A percentile compares a stretch with the other conserved stretches of the same genome.
Conservation (phyloP, 495 filamentous ascomycete genomes). For the Xylaria cubensis region DNA sequence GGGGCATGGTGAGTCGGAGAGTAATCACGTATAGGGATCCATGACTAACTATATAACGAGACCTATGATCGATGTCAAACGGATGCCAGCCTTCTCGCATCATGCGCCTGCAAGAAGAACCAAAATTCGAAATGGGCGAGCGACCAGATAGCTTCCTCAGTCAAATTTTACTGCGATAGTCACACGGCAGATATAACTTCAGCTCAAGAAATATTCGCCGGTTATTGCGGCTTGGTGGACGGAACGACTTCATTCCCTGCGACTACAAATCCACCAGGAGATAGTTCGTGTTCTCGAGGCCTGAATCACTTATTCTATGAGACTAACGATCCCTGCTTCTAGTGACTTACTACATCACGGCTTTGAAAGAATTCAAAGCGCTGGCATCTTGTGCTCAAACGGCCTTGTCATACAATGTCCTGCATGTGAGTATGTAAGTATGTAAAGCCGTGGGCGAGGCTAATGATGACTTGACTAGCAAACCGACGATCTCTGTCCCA, state of each 20-base stretch:
- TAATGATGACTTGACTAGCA: slow-evolving; percentile 38
- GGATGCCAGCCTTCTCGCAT: slow-evolving; percentile 49
- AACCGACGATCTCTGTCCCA: slow-evolving; percentile 49
- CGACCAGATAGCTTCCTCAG: slow-evolving; percentile 47
- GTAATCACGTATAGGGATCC: background rate
- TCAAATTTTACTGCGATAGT: slow-evolving; percentile 47
- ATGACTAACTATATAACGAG: slow-evolving; percentile 32
- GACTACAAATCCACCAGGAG: slow-evolving; percentile 51
- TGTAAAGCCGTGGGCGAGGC: background rate
- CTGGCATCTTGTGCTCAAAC: slow-evolving; percentile 52
- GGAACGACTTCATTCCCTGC: slow-evolving; percentile 54
- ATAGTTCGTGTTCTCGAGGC: slow-evolving; percentile 41
- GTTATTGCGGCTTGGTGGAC: slow-evolving; percentile 54
- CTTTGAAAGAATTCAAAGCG: slow-evolving; percentile 50
- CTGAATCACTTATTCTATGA: background rate
- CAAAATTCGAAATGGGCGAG: slow-evolving; percentile 50
- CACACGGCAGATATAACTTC: slow-evolving; percentile 51
- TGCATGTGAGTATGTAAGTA: slow-evolving; percentile 38
- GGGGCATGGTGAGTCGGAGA: slow-evolving; percentile 44
- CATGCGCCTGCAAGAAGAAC: slow-evolving; percentile 57
- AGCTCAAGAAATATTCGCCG: slow-evolving; percentile 55
- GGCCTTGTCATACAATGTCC: slow-evolving; percentile 50
- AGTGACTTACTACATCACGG: slow-evolving; percentile 61
- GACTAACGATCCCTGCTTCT: background rate
- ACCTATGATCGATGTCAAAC: slow-evolving; percentile 33